phyloP scores from a whole-genome alignment of 805 yeast genomes.

The Suhomyces sp. region DNA sequence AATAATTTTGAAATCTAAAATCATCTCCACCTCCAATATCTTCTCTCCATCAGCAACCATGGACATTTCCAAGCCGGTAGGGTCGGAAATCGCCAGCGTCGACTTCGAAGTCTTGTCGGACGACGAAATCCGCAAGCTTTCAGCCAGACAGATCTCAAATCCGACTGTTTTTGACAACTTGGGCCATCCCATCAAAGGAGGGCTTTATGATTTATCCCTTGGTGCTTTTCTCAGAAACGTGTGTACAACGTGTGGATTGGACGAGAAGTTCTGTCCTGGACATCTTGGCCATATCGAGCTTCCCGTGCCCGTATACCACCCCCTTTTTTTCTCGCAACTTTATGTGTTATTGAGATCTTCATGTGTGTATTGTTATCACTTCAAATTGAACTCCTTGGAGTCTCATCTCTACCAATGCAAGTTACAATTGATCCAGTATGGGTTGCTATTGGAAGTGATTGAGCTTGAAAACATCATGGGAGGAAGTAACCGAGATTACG shows the following conservation, averaged over 20 bases:
- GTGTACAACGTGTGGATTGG: conserved; percentile 95
- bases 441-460: conserved; percentile 74
- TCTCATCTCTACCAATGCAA: conserved; percentile 76
- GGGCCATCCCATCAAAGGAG: conserved; percentile 94
- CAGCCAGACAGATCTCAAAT: conserved; percentile 93
- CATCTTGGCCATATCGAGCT: conserved; percentile 97
- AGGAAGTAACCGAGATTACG: conserved; percentile 32
- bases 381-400: conserved; percentile 68
- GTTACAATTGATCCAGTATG: conserved; percentile 80
- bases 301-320: conserved; percentile 94
- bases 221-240: conserved; percentile 90
- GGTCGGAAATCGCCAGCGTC: conserved; percentile 88
- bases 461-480: conserved; percentile 65
- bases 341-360: conserved; percentile 78
- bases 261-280: conserved; percentile 94
- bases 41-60: conserved; percentile 37
- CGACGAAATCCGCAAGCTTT: conserved; percentile 77
- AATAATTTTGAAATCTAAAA: conserved; percentile 1
- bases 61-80: conserved; percentile 97
- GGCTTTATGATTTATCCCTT: conserved; percentile 89
- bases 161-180: conserved; percentile 94
- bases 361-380: conserved; percentile 88
- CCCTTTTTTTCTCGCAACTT: conserved; percentile 89
- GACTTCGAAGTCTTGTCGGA: conserved; percentile 86
- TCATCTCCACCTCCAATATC: conserved; percentile 2